Evolutionary conservation across 1,284 basidiomycete species (phyloP), one percentile per base, ranked within the genome.

Genomic region (Ustilago sp.): DNA sequence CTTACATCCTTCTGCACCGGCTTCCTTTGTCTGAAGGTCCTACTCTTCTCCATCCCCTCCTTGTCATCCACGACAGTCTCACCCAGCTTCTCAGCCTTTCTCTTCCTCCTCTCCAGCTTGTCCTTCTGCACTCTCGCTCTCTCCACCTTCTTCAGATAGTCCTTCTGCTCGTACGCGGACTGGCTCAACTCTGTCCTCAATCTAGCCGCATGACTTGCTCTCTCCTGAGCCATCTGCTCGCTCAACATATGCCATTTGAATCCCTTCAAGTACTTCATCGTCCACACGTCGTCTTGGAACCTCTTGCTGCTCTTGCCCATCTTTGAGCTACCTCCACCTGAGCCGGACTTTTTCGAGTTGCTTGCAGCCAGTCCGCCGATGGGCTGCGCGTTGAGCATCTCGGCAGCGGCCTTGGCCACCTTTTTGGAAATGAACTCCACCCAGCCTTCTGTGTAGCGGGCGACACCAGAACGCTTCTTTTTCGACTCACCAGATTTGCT

Each of bases 241-340:
- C 94, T 95, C 70, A 99, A 89, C 95, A 98, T 98, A 86, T 93
- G 92, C 97, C 97, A 99, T 86, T 97, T 98, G 89, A 98, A 99
- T 76, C 92, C 93, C 8, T 94, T 94, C 59, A 99, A 89, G 85
- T 99, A 99, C 86, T 96, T 96, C 94, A 99, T 97, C 51, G 97
- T 98, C 97, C 97, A 99, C 8, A 99, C 91, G 78, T 99, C 95
- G 84, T 99, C 95, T 83, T 94, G 89, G 93, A 94, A 98, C 68
- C 84, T 63, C 47, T 80, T 80, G 57, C 54, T 64, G 35, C 55
- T 75, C 54, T 75, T 77, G 35, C 74, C 73, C 60, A 75, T 76
- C 63, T 79, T 80, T n/a, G 59, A 63, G 50, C 77, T 66, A 2
- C 78, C 72, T 1, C 77, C 80, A 2, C 80, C 77, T 5, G 68